Base-by-base conservation (phyloP, 176 grass and related monocot species). In the Hordeum vulgare region DNA sequence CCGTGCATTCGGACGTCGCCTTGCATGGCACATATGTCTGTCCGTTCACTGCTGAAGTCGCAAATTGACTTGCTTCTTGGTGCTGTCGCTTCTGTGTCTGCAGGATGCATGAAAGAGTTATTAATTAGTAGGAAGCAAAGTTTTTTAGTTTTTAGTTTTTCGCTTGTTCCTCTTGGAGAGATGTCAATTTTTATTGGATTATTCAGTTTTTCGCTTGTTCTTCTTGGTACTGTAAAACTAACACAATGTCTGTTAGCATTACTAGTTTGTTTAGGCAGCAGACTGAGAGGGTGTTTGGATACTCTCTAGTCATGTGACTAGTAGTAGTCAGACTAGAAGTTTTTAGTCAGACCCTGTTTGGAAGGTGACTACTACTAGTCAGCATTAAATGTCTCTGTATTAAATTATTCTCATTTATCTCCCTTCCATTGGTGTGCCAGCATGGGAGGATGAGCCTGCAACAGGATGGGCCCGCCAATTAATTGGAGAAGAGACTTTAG, bases 1-100 rank as follows among this genome's bases (percentile, higher is more conserved):
- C 88, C 88, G 8, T 86, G 88, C 61, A 93, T 68, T 3, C 90
- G 83, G 74, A 96, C 21, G 35, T 96, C 90, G 5, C 94, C 94
- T 49, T 86, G 85, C 83, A 90, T 93, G 39, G 54, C 45, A 60
- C 94, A 96, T 18, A 67, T 80, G 63, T 91, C 67, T 5, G 88
- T 88, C 75, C 62, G 27, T 18, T 35, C 2, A 13, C 51, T 34
- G 41, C 72, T 75, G 15, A 88, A 86, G 83, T 96, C 33, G 23
- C 94, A 96, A 20, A 8, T 79, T 21, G 88, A 31, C 10, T 88
- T 81, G 69, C 74, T 67, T 11, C 0, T 68, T 60, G 80, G 4
- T n/a, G 64, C 31, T 42, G 35, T 21, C 34, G 40, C 35, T 6
- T 69, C 20, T 69, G 21, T 36, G 2, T 23, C 18, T 6, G 0